Percentiles rank a stretch among this genome's conserved stretches.
Conservation (phyloP, 1,284 basidiomycete species). For the Moesziomyces antarcticus region DNA sequence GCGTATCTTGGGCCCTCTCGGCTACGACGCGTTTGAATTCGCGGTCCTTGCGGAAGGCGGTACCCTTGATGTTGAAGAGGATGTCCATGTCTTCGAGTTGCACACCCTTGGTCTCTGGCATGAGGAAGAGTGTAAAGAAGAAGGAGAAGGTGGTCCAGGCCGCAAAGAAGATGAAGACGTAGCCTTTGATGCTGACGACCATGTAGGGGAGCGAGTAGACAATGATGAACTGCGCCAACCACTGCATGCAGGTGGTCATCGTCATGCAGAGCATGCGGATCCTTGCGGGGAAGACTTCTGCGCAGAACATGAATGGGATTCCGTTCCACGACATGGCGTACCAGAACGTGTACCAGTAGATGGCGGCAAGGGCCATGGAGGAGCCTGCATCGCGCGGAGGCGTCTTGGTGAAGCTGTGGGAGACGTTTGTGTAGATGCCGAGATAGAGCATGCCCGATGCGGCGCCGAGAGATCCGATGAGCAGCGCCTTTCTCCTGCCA, state of each 20-base stretch:
- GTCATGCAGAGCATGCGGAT: constrained; percentile 51
- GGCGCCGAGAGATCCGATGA: too few relatives aligned
- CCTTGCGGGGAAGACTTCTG: constrained; percentile 54
- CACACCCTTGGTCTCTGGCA: neutral
- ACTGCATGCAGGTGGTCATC: constrained; percentile 19
- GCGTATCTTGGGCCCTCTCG: neutral
- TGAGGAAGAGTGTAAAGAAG: too few relatives aligned
- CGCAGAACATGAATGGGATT: constrained; percentile 30
- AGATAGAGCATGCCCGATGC: neutral
- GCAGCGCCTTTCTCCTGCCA: too few relatives aligned
- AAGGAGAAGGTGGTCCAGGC: neutral
- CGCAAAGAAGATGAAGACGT: constrained; percentile 54
- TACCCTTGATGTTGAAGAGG: constrained; percentile 3
- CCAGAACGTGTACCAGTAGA: constrained; percentile 4
- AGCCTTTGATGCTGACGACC: constrained; percentile 40
- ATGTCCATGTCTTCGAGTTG: constrained; percentile 9
- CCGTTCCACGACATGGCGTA: constrained; percentile 9
- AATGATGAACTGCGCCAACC: constrained; percentile 50
- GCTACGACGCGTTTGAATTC: neutral
- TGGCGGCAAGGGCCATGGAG: too few relatives aligned
- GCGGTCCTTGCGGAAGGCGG: neutral
- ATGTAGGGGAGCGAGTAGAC: constrained; percentile 53
- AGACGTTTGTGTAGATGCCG: constrained; percentile 3
- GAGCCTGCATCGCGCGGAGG: constrained; percentile 1
- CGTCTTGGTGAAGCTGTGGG: neutral